Evolutionary conservation across 768 basidiomycete genomes (phyloP), one percentile per base, ranked within the genome.

Genomic region (Boletus rubroflammeus): DNA sequence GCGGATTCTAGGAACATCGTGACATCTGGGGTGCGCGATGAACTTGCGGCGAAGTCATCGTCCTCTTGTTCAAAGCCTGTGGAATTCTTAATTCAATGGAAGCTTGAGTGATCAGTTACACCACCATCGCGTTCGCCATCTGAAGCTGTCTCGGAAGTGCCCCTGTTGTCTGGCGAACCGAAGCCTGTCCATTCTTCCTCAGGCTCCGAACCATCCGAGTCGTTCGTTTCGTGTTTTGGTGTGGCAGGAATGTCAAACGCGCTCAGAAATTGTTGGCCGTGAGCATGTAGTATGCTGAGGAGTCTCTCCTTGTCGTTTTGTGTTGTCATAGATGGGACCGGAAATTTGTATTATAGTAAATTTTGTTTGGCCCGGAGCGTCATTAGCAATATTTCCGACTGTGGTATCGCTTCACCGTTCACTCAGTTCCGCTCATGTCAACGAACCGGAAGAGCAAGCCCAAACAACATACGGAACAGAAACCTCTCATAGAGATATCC

Each of bases 1-100:
- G 56, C 62, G 34, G 59, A 60, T 53, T 81, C 81, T 9, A 71
- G 67, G 67, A 89, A 91, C 1, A 89, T 76, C 1, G 85, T 76
- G 15, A 89, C 76, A 50, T 80, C 73, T 25, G 77, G 73, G 44
- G 62, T 59, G 9, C 60, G 66, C 21, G 67, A 63, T 39, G 65
- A 72, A 39, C 64, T 65, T 6, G 74, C 72, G 26, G 69, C 69
- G 54, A 78, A 75, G 32, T 74, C 75, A 51, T 81, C 78, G 54
- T 81, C 78, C 36, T 73, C 73, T 35, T 77, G 73, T 49, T 78
- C 77, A 51, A 69, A 74, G 21, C 67, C 76, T 76, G 50, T 31
- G 38, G 38, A 13, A 54, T 14, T 40, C 23, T 51, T 32, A 21
- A 35, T 34, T n/a, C 6, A 29, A 44, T n/a, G 28, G 21, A 23